These are phyloP conservation scores for Aspergillus sclerotiicarbonarius DNA, from an alignment of 495 filamentous ascomycete genomes.

Conservation along the genomic window DNA sequence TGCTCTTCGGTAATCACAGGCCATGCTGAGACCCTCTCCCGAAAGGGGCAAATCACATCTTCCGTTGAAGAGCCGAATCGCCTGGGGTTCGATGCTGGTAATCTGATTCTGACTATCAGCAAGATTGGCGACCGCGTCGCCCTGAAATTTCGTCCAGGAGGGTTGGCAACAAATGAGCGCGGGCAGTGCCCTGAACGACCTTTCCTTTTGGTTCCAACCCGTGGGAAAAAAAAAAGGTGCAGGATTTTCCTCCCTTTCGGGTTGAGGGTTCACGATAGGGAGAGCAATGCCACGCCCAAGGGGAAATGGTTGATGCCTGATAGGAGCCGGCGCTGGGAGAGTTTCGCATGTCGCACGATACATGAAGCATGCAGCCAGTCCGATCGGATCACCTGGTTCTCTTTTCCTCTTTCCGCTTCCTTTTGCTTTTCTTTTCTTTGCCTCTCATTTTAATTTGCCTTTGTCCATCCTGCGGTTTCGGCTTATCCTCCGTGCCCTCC, in stretches of 20 bases:
- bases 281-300: background rate
- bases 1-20: slow-evolving; percentile 15
- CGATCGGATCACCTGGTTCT: background rate
- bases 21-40: slow-evolving; percentile 4
- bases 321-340: background rate
- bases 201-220: background rate
- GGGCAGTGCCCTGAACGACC: background rate
- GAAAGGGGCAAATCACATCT: slow-evolving; percentile 11
- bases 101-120: background rate
- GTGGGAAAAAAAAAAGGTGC: background rate
- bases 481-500: background rate
- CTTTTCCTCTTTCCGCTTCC: background rate
- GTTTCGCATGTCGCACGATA: background rate
- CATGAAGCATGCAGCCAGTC: background rate
- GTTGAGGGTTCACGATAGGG: background rate
- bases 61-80: slow-evolving; percentile 3
- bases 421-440: background rate
- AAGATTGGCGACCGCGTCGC: background rate
- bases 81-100: slow-evolving; percentile 7
- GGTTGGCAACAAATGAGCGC: background rate
- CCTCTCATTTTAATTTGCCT: background rate
- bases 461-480: background rate
- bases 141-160: slow-evolving; percentile 6
- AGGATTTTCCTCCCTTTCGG: background rate
- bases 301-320: slow-evolving; percentile 5